phyloP scores from a whole-genome alignment of 768 basidiomycete species.

The Boletus eberwhitei region DNA sequence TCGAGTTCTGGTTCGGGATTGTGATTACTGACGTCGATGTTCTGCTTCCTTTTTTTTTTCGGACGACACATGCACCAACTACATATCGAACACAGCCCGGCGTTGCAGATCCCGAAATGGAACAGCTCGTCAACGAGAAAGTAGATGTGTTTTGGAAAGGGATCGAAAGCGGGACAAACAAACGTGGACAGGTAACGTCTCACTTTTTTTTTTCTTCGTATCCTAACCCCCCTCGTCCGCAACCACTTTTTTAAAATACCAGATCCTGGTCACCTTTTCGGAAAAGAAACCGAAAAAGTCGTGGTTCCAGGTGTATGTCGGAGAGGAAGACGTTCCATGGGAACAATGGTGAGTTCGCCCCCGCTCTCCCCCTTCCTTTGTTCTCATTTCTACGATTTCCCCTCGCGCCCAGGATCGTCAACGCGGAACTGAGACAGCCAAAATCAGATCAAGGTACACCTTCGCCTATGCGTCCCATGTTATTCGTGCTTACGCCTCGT shows the following conservation, averaged over 20 bases:
- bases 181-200: slow-evolving; percentile 61
- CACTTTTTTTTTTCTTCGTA: background rate
- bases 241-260: too few species aligned
- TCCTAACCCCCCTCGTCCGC: too few species aligned
- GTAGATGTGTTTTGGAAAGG: slow-evolving; percentile 78
- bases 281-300: slow-evolving; percentile 75
- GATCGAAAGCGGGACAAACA: slow-evolving; percentile 58
- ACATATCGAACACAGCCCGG: slow-evolving; percentile 51
- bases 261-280: slow-evolving; percentile 71
- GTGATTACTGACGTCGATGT: background rate
- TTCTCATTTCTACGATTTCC: too few species aligned
- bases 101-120: slow-evolving; percentile 69
- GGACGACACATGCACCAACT: background rate
- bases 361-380: background rate
- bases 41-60: background rate
- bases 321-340: slow-evolving; percentile 84
- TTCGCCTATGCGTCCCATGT: background rate
- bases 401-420: slow-evolving; percentile 51
- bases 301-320: slow-evolving; percentile 70
- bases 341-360: slow-evolving; percentile 64
- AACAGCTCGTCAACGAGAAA: slow-evolving; percentile 68
- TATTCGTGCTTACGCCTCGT: background rate
- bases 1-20: background rate
- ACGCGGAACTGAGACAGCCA: slow-evolving; percentile 74
- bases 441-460: slow-evolving; percentile 56